These are phyloP conservation scores for Puccinia hordei DNA, from an alignment of 1,284 basidiomycete genomes.

Conservation along the genomic window DNA sequence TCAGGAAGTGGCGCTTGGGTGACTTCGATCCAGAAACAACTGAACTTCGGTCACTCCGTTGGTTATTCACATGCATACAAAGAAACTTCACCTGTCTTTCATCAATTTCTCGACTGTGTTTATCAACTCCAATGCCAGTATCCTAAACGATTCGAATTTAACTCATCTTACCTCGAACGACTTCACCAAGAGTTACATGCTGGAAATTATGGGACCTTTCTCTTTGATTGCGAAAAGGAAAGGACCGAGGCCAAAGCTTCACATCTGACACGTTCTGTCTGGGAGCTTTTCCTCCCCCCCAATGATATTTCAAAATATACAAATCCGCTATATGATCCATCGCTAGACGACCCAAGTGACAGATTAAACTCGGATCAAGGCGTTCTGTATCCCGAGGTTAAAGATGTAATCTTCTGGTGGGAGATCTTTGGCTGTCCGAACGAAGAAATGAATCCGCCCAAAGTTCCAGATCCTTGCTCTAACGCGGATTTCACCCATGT, in stretches of 20 bases:
- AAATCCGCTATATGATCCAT: constrained; percentile 73
- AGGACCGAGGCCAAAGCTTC: constrained; percentile 66
- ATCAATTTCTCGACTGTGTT: constrained; percentile 93
- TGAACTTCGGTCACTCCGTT: constrained; percentile 67
- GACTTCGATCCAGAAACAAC: constrained; percentile 83
- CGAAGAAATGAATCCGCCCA: constrained; percentile 51
- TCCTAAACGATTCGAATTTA: constrained; percentile 93
- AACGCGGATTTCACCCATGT: too few species aligned
- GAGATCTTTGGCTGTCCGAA: constrained; percentile 41
- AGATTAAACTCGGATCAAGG: constrained; percentile 57
- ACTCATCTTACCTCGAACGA: constrained; percentile 78
- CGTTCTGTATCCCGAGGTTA: constrained; percentile 52
- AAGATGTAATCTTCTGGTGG: constrained; percentile 52
- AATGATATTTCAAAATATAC: constrained; percentile 65
- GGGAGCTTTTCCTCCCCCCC: constrained; percentile 77
- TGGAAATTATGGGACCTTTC: constrained; percentile 91
- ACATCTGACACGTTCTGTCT: constrained; percentile 69
- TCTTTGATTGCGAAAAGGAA: constrained; percentile 85
- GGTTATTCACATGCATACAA: constrained; percentile 75
- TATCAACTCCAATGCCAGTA: constrained; percentile 89
- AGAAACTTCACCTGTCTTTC: constrained; percentile 95
- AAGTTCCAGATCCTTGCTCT: too few species aligned
- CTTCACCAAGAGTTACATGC: constrained; percentile 86
- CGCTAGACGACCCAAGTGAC: constrained; percentile 72
- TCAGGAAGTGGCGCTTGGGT: constrained; percentile 86